Conservation (phyloP, 164 flowering plant species). For the Piper longum region DNA sequence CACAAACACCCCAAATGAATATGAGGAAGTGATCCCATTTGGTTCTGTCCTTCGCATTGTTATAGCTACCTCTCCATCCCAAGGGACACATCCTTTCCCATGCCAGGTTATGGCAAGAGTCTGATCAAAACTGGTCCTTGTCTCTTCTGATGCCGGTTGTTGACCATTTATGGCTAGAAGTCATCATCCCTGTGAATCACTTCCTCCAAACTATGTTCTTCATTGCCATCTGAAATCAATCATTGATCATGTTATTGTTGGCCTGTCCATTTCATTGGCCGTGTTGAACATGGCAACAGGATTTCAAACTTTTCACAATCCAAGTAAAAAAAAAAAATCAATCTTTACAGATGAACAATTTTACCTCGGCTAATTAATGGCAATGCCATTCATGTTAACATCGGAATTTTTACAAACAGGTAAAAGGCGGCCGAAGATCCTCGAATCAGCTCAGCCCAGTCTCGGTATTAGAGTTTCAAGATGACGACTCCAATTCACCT, state of each 20-base stretch:
- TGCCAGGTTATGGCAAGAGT: too few species aligned
- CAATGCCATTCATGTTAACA: neutral
- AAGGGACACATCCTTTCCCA: too few species aligned
- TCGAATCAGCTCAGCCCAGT: slow-evolving; percentile 55
- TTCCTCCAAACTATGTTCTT: neutral
- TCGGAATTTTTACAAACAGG: neutral
- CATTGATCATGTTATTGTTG: neutral
- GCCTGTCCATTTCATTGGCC: neutral
- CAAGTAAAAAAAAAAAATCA: neutral
- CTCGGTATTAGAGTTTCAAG: slow-evolving; percentile 54
- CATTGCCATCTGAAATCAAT: neutral
- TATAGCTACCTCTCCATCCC: too few species aligned
- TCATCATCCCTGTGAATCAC: too few species aligned
- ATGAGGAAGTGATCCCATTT: too few species aligned
- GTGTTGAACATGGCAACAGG: neutral
- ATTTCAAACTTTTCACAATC: neutral
- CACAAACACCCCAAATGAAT: too few species aligned
- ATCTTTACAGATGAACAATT: neutral
- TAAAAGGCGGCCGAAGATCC: neutral
- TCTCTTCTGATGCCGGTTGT: too few species aligned
- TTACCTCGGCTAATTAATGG: neutral
- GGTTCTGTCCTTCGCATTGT: too few species aligned
- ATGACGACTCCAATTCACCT: slow-evolving; percentile 37
- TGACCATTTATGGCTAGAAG: too few species aligned
- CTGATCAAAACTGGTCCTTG: too few species aligned